These are phyloP conservation scores for Venustampulla echinocandica DNA, from an alignment of 495 filamentous ascomycete genomes.

Conservation along the genomic window DNA sequence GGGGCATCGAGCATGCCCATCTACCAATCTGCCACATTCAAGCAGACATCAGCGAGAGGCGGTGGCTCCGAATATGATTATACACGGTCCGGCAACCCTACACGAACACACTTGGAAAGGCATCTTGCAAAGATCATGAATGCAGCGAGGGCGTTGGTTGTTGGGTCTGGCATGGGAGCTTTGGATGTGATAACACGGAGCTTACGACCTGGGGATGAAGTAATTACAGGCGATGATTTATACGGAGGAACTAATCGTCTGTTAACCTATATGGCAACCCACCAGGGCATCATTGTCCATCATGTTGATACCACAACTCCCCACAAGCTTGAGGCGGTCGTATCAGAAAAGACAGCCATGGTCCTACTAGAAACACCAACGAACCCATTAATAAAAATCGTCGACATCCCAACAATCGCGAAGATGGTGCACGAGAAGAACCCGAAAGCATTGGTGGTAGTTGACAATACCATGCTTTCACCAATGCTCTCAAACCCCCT, in stretches of 20 bases:
- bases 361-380: slow-evolving; percentile 94
- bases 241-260: slow-evolving; percentile 95
- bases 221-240: slow-evolving; percentile 91
- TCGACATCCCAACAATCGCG: slow-evolving; percentile 77
- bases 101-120: slow-evolving; percentile 88
- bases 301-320: slow-evolving; percentile 87
- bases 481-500: slow-evolving; percentile 87
- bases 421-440: slow-evolving; percentile 67
- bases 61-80: slow-evolving; percentile 93
- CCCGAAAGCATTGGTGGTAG: slow-evolving; percentile 72
- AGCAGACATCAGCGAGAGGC: slow-evolving; percentile 69
- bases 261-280: slow-evolving; percentile 76
- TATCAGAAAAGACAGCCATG: slow-evolving; percentile 82
- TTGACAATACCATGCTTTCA: slow-evolving; percentile 98
- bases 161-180: slow-evolving; percentile 94
- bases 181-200: slow-evolving; percentile 95
- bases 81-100: slow-evolving; percentile 93
- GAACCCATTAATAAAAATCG: slow-evolving; percentile 96
- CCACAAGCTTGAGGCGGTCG: slow-evolving; percentile 54
- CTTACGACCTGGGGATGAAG: slow-evolving; percentile 88
- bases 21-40: slow-evolving; percentile 98
- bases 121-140: slow-evolving; percentile 99
- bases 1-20: slow-evolving; percentile 91
- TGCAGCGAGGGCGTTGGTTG: slow-evolving; percentile 80
- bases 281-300: slow-evolving; percentile 76